phyloP scores from a whole-genome alignment of 306 rosid genomes.

The Pyrus betulifolia region DNA sequence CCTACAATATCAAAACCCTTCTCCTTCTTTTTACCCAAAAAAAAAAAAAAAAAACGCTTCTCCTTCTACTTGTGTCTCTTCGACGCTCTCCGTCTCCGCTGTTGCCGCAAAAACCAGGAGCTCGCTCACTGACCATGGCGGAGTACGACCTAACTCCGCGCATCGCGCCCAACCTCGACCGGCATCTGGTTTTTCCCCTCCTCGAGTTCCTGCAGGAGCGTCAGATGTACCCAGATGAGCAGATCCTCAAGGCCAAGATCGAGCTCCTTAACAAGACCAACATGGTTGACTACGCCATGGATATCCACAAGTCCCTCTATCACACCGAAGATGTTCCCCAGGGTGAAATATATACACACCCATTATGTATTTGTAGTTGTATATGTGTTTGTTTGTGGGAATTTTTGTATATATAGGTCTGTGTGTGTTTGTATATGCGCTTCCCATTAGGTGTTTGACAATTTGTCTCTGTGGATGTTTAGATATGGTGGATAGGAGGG shows the following conservation, averaged over 20 bases:
- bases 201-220: slow-evolving; percentile 87
- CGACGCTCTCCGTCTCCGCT: neutral
- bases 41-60: neutral
- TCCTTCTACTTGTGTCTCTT: no score
- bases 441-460: neutral
- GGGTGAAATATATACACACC: slow-evolving; percentile 14
- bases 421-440: neutral
- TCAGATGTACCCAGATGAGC: slow-evolving; percentile 54
- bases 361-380: neutral
- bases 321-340: slow-evolving; percentile 86
- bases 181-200: slow-evolving; percentile 82
- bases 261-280: slow-evolving; percentile 84
- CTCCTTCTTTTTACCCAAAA: no score
- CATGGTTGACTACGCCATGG: slow-evolving; percentile 98
- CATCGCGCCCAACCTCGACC: slow-evolving; percentile 74
- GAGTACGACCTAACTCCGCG: slow-evolving; percentile 75
- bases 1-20: neutral
- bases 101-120: neutral
- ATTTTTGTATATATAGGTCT: neutral
- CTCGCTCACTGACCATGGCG: slow-evolving; percentile 43
- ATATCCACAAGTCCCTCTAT: slow-evolving; percentile 80
- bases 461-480: neutral
- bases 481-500: slow-evolving; percentile 37
- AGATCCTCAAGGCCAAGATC: slow-evolving; percentile 80
- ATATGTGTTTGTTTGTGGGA: neutral